phyloP scores from a whole-genome alignment of 1,284 basidiomycete genomes.

The Cryptococcus sp. region DNA sequence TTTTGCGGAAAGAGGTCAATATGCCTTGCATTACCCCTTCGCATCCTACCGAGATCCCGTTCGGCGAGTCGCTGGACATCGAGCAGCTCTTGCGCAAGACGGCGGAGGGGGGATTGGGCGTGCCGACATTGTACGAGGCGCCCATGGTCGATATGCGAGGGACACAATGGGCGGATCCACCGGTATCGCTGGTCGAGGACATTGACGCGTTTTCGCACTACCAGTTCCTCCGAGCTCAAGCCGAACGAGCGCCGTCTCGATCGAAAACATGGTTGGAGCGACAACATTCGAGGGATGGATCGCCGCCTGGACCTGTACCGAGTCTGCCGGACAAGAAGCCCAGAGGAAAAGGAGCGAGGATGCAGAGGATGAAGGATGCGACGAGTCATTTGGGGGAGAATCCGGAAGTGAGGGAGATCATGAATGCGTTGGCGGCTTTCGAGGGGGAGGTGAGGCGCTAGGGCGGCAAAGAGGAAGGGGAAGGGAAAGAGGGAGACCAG shows the following conservation, averaged over 20 bases:
- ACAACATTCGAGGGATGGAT: constrained; percentile 4
- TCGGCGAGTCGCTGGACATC: constrained; percentile 83
- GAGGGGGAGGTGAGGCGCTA: not conserved
- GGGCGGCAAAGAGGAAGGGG: not conserved
- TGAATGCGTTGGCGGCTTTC: not conserved
- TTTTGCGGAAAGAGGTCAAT: constrained; percentile 92
- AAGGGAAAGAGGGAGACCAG: not conserved
- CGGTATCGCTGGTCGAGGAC: constrained; percentile 28
- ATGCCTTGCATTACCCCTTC: constrained; percentile 94
- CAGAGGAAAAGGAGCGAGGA: not conserved
- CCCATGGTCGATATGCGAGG: not conserved
- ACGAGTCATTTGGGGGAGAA: not conserved
- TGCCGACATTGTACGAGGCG: constrained; percentile 4
- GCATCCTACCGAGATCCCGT: constrained; percentile 71
- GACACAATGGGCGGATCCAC: constrained; percentile 12
- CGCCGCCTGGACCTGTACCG: not conserved
- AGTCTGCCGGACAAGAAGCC: too few species aligned
- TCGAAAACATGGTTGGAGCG: constrained; percentile 26
- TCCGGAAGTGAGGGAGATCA: not conserved
- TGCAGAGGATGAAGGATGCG: not conserved
- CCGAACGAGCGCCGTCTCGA: constrained; percentile 4
- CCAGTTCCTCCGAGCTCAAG: constrained; percentile 33
- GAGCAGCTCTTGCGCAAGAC: constrained; percentile 10
- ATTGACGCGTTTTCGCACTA: constrained; percentile 21
- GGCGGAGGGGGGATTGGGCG: not conserved